Evolutionary conservation across 768 basidiomycete genomes (phyloP), one percentile per base, ranked within the genome.

Genomic region (Exsudoporus frostii): DNA sequence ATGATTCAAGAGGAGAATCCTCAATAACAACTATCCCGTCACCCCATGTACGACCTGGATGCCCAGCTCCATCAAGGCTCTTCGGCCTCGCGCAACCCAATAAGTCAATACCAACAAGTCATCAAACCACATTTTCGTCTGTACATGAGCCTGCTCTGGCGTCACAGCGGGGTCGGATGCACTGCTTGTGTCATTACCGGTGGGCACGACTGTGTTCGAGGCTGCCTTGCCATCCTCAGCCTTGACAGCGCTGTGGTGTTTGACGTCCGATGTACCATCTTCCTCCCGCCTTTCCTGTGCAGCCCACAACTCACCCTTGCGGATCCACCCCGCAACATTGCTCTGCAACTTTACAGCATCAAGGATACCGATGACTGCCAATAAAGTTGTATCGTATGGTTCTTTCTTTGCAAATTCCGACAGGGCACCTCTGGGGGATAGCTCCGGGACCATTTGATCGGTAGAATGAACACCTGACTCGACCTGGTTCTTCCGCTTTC

Each of bases 291-390:
- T 53, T 37, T 54, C 63, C 24, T 36, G 34, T 8, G 38, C 36
- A 19, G 43, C 53, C 69, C 55, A 64, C 13, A 86, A 67, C 0
- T 84, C 84, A 2, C 85, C 85, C 27, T 63, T 59, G 17, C 77
- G 75, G 50, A 88, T 74, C 88, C 88, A 90, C 19, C 76, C 80
- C 0, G 86, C 82, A 22, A 90, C 79, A 57, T 85, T 89, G 50
- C 70, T 74, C 68, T 89, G 80, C 44, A 60, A 48, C 65, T 82
- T 85, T 14, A 84, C 56, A 14, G 70, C 73, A 43, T 88, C 84
- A 22, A 90, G 68, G 14, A 90, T 72, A 8, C 88, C 88, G 14
- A 89, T 71, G 11, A 88, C 77, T 0, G 84, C 86, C 1, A 90
- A 75, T 19, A 69, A 73, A 0, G 78, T 84, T 43, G 72, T 70